Conservation (phyloP, 192 early-diverging fungal genomes). For the Backusella macrospora region DNA sequence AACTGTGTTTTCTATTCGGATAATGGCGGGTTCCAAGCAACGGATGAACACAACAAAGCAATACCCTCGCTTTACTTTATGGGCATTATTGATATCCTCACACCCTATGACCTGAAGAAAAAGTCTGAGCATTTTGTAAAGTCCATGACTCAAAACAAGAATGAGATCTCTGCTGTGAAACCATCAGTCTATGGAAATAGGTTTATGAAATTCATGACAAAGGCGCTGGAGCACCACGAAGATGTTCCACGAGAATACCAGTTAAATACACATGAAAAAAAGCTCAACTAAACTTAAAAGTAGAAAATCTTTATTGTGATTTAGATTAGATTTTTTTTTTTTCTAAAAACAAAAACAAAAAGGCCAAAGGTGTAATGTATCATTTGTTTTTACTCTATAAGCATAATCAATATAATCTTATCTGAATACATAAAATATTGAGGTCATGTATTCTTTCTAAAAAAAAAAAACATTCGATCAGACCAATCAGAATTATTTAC, state of each 20-base stretch:
- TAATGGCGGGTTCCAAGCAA: slow-evolving; percentile 85
- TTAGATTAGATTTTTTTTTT: background rate
- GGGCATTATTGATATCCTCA: slow-evolving; percentile 97
- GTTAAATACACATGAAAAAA: slow-evolving; percentile 11
- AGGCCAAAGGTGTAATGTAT: background rate
- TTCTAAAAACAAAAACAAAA: no score
- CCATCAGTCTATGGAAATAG: slow-evolving; percentile 86
- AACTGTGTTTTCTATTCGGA: slow-evolving; percentile 90
- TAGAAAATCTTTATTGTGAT: background rate
- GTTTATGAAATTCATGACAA: slow-evolving; percentile 88
- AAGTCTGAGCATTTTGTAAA: slow-evolving; percentile 91
- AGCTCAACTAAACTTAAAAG: background rate
- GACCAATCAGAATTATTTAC: background rate
- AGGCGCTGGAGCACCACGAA: slow-evolving; percentile 54
- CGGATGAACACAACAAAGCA: slow-evolving; percentile 72
- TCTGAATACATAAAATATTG: background rate
- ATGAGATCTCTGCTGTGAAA: slow-evolving; percentile 83
- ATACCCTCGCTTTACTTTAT: slow-evolving; percentile 86
- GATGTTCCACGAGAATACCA: slow-evolving; percentile 45
- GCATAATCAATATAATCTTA: slow-evolving; percentile 10
- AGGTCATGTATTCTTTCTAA: slow-evolving; percentile 3
- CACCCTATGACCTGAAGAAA: slow-evolving; percentile 90
- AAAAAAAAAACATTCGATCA: background rate
- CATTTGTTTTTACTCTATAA: slow-evolving; percentile 9
- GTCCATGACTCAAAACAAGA: slow-evolving; percentile 74